A percentile compares a stretch with the other conserved stretches of the same genome.
Conservation (phyloP, 225 moss, liverwort and hornwort species). For the Pseudisothecium myosuroides region DNA sequence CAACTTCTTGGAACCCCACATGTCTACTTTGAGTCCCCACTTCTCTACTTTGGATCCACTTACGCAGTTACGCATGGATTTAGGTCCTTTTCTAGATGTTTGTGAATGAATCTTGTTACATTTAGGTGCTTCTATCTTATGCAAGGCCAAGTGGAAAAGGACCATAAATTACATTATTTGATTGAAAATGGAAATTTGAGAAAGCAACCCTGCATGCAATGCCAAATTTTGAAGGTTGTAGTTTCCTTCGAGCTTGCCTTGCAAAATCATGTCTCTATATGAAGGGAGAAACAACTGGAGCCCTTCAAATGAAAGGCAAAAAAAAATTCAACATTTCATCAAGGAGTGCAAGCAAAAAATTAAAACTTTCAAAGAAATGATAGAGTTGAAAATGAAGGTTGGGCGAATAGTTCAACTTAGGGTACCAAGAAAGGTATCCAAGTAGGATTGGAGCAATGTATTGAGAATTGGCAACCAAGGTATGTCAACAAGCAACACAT, state of each 20-base stretch:
- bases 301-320: not conserved
- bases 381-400: not conserved
- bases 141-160: no score
- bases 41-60: no score
- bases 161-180: no score
- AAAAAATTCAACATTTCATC: not conserved
- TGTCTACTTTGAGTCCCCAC: no score
- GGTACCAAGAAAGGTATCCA: fast-evolving
- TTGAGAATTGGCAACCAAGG: not conserved
- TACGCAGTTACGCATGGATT: no score
- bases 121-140: no score
- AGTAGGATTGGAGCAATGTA: not conserved
- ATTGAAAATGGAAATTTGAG: not conserved
- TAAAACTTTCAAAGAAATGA: not conserved
- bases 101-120: no score
- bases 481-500: not conserved
- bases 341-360: not conserved
- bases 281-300: not conserved
- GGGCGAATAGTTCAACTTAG: not conserved
- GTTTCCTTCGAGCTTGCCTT: not conserved
- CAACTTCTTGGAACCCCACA: no score
- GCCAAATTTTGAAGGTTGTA: not conserved
- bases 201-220: not conserved
- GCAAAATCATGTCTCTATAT: not conserved
- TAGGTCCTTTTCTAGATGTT: no score